These are phyloP conservation scores for Trichosporon sp. DNA, from an alignment of 1,284 basidiomycete genomes.

Conservation along the genomic window DNA sequence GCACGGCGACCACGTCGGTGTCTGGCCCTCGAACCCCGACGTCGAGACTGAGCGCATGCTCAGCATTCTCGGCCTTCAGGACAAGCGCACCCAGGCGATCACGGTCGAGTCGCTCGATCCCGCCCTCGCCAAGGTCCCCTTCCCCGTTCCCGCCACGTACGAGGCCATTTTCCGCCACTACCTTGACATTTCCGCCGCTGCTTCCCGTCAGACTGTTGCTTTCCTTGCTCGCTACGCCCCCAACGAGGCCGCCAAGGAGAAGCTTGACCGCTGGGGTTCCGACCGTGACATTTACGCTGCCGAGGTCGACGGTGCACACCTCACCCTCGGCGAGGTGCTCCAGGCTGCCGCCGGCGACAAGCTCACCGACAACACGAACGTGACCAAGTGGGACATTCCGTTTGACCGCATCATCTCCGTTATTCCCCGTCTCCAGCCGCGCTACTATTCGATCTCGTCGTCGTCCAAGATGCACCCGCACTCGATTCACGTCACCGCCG, in stretches of 20 bases:
- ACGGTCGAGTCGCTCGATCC: conserved; percentile 95
- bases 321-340: conserved; percentile 88
- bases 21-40: conserved; percentile 76
- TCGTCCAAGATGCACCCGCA: conserved; percentile 87
- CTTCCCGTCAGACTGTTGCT: conserved; percentile 89
- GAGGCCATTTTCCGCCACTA: conserved; percentile 93
- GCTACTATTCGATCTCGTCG: conserved; percentile 98
- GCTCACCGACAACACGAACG: conserved; percentile 62
- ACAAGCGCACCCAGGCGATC: conserved; percentile 77
- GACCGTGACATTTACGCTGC: conserved; percentile 84
- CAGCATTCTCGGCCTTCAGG: conserved; percentile 74
- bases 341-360: conserved; percentile 81
- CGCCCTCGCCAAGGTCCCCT: conserved; percentile 95
- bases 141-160: conserved; percentile 96
- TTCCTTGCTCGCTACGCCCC: conserved; percentile 87
- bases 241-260: conserved; percentile 70
- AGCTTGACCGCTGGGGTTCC: conserved; percentile 75
- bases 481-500: conserved; percentile 89
- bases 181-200: conserved; percentile 90
- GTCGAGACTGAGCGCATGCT: conserved; percentile 87
- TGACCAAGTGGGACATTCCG: conserved; percentile 82
- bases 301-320: conserved; percentile 75
- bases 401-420: conserved; percentile 95
- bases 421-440: conserved; percentile 88
- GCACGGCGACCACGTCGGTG: too few species aligned